Conservation (phyloP, 2,329 filamentous ascomycete genomes). For the Penicillium polonicum region DNA sequence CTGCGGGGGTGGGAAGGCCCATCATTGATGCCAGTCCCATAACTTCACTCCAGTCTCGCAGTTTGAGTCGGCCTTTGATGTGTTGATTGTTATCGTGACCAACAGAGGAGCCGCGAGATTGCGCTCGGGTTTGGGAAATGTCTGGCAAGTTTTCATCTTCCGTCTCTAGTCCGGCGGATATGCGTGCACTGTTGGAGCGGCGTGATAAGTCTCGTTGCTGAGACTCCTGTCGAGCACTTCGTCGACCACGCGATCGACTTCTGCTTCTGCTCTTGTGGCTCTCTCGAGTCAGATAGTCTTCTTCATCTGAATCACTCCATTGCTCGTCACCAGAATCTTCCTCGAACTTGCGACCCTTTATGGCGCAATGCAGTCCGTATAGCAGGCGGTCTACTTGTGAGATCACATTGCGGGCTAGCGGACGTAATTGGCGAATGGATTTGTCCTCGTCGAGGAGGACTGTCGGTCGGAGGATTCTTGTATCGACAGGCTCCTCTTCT, state of each 20-base stretch:
- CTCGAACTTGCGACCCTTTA: conserved; percentile 50
- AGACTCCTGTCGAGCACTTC: conserved; percentile 21
- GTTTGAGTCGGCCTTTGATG: conserved; percentile 27
- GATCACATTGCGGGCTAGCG: conserved; percentile 69
- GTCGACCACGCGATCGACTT: conserved; percentile 28
- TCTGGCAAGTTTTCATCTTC: conserved; percentile 8
- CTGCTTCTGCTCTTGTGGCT: conserved; percentile 14
- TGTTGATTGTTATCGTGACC: conserved; percentile 3
- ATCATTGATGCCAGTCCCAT: conserved; percentile 73
- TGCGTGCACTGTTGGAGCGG: conserved; percentile 10
- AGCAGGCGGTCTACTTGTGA: conserved; percentile 68
- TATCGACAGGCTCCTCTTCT: conserved; percentile 16
- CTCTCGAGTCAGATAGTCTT: conserved; percentile 7
- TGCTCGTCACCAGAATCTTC: conserved; percentile 32
- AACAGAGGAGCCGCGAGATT: conserved; percentile 15
- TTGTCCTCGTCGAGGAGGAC: conserved; percentile 19
- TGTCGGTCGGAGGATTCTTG: conserved; percentile 29
- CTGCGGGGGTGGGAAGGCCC: conserved; percentile 64
- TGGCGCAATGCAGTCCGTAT: conserved; percentile 66
- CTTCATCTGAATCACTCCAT: conserved; percentile 30
- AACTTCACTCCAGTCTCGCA: conserved; percentile 82
- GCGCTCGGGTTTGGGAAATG: conserved; percentile 14
- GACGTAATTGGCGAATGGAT: conserved; percentile 61
- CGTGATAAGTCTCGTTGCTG: conserved; percentile 2
- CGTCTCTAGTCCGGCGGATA: conserved; percentile 6